A percentile compares a stretch with the other conserved stretches of the same genome.
Conservation (phyloP, 768 basidiomycete genomes). For the Lyophyllum decastes region DNA sequence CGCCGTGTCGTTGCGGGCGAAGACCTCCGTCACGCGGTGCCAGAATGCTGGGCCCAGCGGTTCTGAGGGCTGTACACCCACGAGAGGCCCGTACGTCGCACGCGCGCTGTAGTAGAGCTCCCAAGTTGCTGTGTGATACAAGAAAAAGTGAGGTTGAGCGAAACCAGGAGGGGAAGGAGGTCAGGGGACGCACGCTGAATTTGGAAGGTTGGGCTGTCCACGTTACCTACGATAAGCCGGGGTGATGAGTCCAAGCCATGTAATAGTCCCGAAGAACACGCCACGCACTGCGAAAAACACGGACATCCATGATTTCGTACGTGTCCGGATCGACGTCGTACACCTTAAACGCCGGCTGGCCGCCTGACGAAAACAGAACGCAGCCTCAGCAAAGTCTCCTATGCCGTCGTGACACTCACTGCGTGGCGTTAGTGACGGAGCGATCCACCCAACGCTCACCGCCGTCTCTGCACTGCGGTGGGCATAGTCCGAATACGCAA, state of each 20-base stretch:
- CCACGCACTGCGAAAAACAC: slow-evolving; percentile 47
- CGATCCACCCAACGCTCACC: slow-evolving; percentile 48
- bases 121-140: slow-evolving; percentile 43
- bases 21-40: slow-evolving; percentile 59
- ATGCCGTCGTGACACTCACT: slow-evolving; percentile 33
- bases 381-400: not conserved
- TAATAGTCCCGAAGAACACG: too few species aligned
- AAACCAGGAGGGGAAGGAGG: not conserved
- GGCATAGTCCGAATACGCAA: slow-evolving; percentile 57
- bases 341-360: slow-evolving; percentile 57
- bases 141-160: slow-evolving; percentile 9
- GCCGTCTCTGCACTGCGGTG: slow-evolving; percentile 46
- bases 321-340: slow-evolving; percentile 70
- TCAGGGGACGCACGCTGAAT: slow-evolving; percentile 36
- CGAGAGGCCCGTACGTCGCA: slow-evolving; percentile 47
- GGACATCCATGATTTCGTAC: slow-evolving; percentile 63
- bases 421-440: slow-evolving; percentile 59
- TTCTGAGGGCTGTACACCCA: slow-evolving; percentile 34
- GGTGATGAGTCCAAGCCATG: not conserved
- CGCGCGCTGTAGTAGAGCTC: slow-evolving; percentile 59
- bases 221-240: slow-evolving; percentile 33
- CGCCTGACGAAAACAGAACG: slow-evolving; percentile 31
- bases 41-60: slow-evolving; percentile 57
- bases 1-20: slow-evolving; percentile 44
- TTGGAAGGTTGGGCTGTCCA: slow-evolving; percentile 46